Percentiles rank a stretch among this genome's conserved stretches.
These are phyloP conservation scores for Botrytis cinerea DNA, from an alignment of 2,329 filamentous ascomycete genomes.

Conservation along the genomic window DNA sequence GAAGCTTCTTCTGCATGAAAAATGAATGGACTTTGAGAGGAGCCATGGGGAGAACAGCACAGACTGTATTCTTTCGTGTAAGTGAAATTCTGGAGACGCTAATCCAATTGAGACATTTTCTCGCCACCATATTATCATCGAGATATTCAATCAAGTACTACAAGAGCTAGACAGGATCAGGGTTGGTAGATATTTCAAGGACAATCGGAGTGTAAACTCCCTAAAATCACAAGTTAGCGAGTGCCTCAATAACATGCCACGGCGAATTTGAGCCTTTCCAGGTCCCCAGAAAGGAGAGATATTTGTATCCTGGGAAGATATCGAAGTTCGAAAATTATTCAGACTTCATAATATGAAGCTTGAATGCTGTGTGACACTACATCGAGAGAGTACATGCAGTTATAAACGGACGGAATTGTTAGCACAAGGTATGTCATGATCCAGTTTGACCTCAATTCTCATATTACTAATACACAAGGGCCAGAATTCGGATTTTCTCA, in stretches of 20 bases:
- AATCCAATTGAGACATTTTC: constrained; percentile 16
- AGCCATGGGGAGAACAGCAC: constrained; percentile 26
- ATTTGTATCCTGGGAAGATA: background rate
- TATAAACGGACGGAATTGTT: background rate
- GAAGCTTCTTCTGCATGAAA: constrained; percentile 34
- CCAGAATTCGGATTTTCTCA: too few species aligned
- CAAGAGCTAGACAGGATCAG: background rate
- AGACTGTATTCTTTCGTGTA: constrained; percentile 8
- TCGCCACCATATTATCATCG: constrained; percentile 27
- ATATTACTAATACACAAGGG: background rate
- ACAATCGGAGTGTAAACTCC: too few species aligned
- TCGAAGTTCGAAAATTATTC: background rate
- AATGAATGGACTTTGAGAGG: constrained; percentile 33
- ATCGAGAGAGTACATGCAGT: constrained; percentile 2
- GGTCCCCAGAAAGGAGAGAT: background rate
- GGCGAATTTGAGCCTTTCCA: background rate
- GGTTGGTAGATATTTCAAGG: background rate
- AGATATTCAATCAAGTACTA: constrained; percentile 22
- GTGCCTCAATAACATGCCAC: background rate
- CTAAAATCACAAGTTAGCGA: background rate
- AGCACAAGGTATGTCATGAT: background rate
- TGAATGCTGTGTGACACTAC: background rate
- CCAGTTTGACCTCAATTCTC: background rate
- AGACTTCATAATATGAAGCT: background rate
- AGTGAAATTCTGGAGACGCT: background rate